These are phyloP conservation scores for Betula pendula DNA, from an alignment of 306 rosid species.

Conservation along the genomic window DNA sequence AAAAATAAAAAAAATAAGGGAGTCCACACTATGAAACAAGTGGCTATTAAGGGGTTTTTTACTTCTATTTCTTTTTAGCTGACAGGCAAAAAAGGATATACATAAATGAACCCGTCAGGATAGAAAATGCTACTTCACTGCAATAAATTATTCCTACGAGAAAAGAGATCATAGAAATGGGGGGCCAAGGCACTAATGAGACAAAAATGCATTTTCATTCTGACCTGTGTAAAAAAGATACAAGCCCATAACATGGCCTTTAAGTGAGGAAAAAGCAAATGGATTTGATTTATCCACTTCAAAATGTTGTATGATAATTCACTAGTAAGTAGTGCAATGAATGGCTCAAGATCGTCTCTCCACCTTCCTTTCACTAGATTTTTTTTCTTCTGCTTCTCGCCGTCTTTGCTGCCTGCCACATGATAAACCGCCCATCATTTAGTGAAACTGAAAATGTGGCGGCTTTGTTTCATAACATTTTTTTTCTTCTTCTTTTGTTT, in stretches of 20 bases:
- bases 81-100: no score
- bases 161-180: neutral
- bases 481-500: no score
- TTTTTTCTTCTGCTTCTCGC: constrained; percentile 89
- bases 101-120: no score
- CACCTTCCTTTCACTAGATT: constrained; percentile 69
- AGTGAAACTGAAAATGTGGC: neutral
- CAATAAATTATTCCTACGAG: neutral
- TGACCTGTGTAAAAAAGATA: constrained; percentile 2
- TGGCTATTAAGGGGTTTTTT: no score
- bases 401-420: constrained; percentile 72
- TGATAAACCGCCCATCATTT: constrained; percentile 6
- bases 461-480: no score
- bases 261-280: neutral
- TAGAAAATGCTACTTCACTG: neutral
- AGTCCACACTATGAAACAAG: no score
- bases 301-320: neutral
- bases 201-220: constrained; percentile 12
- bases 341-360: constrained; percentile 77
- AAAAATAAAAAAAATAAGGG: no score
- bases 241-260: neutral
- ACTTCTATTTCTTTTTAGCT: no score
- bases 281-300: constrained; percentile 4
- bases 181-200: neutral
- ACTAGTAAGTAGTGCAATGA: neutral